These are phyloP conservation scores for Podaxis sp. DNA, from an alignment of 768 basidiomycete genomes.

Conservation along the genomic window DNA sequence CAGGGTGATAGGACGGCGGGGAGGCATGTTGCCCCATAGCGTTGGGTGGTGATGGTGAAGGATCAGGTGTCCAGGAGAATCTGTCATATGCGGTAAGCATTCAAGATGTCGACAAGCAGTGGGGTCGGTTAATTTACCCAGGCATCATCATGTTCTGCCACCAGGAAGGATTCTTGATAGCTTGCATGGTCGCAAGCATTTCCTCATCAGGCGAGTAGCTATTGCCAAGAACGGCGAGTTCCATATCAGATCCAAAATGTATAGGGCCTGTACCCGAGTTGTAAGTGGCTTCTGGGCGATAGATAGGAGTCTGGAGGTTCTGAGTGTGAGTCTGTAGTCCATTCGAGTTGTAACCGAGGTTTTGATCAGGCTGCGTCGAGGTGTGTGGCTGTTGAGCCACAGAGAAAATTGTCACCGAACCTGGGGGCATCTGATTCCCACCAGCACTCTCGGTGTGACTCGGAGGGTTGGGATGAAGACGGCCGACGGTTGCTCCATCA, in stretches of 20 bases:
- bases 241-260: conserved; percentile 38
- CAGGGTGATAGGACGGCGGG: conserved; percentile 13
- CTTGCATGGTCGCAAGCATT: conserved; percentile 68
- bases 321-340: conserved; percentile 13
- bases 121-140: conserved; percentile 39
- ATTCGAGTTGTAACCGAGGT: conserved; percentile 15
- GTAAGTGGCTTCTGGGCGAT: conserved; percentile 45
- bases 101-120: neutral
- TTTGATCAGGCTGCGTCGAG: conserved; percentile 16
- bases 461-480: conserved; percentile 47
- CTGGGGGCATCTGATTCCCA: conserved; percentile 12
- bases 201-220: conserved; percentile 44
- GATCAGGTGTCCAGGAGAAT: conserved; percentile 32
- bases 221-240: conserved; percentile 26
- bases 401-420: conserved; percentile 26
- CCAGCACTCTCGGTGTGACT: conserved; percentile 22
- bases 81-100: conserved; percentile 16
- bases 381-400: conserved; percentile 15
- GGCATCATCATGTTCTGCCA: conserved; percentile 87
- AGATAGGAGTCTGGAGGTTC: conserved; percentile 31
- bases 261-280: conserved; percentile 35
- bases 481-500: conserved; percentile 58
- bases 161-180: conserved; percentile 66
- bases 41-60: conserved; percentile 27
- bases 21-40: conserved; percentile 1